These are phyloP conservation scores for Penicillium palitans DNA, from an alignment of 2,329 filamentous ascomycete species.

Conservation along the genomic window DNA sequence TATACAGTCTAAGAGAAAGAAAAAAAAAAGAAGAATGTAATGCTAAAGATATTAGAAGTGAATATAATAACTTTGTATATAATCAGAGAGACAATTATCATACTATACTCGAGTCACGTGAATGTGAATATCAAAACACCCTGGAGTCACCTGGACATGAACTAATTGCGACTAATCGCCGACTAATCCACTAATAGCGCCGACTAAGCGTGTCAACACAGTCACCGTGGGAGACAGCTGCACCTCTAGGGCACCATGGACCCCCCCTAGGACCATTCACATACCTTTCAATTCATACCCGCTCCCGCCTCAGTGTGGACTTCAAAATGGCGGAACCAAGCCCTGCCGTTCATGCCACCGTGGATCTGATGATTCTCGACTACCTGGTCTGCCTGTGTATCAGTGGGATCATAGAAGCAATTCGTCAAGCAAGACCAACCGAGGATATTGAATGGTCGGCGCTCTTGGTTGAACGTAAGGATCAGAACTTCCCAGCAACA, in stretches of 20 bases:
- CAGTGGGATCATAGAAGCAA: constrained; percentile 43
- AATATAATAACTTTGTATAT: no score
- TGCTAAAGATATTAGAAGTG: not conserved
- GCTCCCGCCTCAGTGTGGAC: not conserved
- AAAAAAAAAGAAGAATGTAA: not conserved
- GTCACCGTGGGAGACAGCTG: not conserved
- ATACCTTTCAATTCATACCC: not conserved
- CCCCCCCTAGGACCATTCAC: not conserved
- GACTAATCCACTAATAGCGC: not conserved
- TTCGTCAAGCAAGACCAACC: constrained; percentile 8
- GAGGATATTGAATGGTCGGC: constrained; percentile 26
- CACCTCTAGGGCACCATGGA: not conserved
- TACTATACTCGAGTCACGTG: not conserved
- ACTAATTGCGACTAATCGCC: not conserved
- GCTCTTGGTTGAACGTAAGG: constrained; percentile 32
- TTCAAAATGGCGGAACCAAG: constrained; percentile 2
- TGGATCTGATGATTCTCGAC: constrained; percentile 59
- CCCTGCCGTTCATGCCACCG: constrained; percentile 44
- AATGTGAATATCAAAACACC: not conserved
- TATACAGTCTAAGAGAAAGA: no score
- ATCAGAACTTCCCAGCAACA: not conserved
- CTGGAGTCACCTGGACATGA: no score
- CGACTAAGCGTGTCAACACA: not conserved
- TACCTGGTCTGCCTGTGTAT: constrained; percentile 54
- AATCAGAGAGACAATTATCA: no score